phyloP scores from a whole-genome alignment of 352 stramenopile species.

The Pythium aphanidermatum region DNA sequence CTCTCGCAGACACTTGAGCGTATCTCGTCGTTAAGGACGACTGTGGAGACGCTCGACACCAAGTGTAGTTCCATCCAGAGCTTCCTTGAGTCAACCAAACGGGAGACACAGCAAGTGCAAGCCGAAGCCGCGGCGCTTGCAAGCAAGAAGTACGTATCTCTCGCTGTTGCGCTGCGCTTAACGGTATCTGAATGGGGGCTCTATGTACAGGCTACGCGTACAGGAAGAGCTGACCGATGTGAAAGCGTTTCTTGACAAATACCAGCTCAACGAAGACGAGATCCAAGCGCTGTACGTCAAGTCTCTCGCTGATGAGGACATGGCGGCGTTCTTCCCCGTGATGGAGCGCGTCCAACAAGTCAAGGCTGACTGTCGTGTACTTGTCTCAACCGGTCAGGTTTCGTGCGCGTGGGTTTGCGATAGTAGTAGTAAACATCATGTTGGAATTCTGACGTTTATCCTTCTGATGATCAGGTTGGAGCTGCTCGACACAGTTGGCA shows the following conservation, averaged over 20 bases:
- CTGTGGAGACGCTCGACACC: conserved; percentile 37
- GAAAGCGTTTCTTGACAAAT: conserved; percentile 56
- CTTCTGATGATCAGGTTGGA: conserved; percentile 44
- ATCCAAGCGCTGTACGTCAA: conserved; percentile 43
- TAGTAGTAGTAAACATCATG: not conserved
- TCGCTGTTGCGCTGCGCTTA: not conserved
- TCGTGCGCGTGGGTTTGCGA: conserved; percentile 30
- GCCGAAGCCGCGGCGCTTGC: conserved; percentile 39
- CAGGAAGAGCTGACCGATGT: conserved; percentile 43
- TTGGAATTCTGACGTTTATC: not conserved
- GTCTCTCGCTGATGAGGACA: conserved; percentile 33
- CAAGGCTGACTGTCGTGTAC: conserved; percentile 56
- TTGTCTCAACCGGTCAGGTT: conserved; percentile 39
- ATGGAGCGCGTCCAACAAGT: conserved; percentile 70
- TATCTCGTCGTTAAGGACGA: conserved; percentile 24
- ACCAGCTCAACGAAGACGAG: conserved; percentile 67
- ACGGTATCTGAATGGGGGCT: not conserved
- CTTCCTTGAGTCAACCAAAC: conserved; percentile 59
- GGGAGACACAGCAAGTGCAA: conserved; percentile 60
- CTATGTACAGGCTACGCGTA: conserved; percentile 35
- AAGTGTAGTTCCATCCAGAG: conserved; percentile 43
- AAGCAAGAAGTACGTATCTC: conserved; percentile 28
- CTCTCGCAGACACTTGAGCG: conserved; percentile 36
- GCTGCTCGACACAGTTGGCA: conserved; percentile 76
- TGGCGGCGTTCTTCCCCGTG: conserved; percentile 55